A percentile compares a stretch with the other conserved stretches of the same genome.
Conservation (phyloP, 108 stramenopile species). For the Skeletonema grethae region DNA sequence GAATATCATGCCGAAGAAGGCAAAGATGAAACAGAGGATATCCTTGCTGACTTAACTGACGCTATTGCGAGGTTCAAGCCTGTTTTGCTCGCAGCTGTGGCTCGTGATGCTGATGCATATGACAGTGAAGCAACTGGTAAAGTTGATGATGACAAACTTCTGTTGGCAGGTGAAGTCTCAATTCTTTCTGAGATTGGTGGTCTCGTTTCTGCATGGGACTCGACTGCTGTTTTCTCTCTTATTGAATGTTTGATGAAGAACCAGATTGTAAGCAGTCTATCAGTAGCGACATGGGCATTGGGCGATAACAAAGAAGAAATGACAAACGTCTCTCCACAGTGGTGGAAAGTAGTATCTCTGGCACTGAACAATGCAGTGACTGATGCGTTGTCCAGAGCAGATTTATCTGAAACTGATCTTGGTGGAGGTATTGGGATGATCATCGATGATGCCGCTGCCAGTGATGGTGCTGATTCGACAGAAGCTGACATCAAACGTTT, state of each 20-base stretch:
- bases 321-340: conserved; percentile 25
- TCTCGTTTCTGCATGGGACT: conserved; percentile 43
- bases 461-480: conserved; percentile 33
- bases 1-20: conserved; percentile 49
- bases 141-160: conserved; percentile 43
- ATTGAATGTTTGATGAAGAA: conserved; percentile 47
- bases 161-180: conserved; percentile 51
- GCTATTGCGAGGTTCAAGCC: conserved; percentile 53
- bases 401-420: conserved; percentile 19
- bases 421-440: conserved; percentile 50
- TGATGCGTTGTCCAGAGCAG: conserved; percentile 20
- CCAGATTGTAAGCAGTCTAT: conserved; percentile 42
- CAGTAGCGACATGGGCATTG: conserved; percentile 62
- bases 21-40: conserved; percentile 50
- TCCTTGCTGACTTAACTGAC: conserved; percentile 40
- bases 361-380: conserved; percentile 36
- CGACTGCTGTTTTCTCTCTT: conserved; percentile 28
- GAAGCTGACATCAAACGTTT: conserved; percentile 33
- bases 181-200: conserved; percentile 42
- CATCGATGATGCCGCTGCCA: conserved; percentile 40
- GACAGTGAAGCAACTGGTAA: conserved; percentile 39
- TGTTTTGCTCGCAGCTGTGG: conserved; percentile 50
- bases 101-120: conserved; percentile 55
- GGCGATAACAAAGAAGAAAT: conserved; percentile 39
- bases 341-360: conserved; percentile 55